Conservation (phyloP, 306 rosid species). For the barrel medic (Medicago truncatula) region DNA sequence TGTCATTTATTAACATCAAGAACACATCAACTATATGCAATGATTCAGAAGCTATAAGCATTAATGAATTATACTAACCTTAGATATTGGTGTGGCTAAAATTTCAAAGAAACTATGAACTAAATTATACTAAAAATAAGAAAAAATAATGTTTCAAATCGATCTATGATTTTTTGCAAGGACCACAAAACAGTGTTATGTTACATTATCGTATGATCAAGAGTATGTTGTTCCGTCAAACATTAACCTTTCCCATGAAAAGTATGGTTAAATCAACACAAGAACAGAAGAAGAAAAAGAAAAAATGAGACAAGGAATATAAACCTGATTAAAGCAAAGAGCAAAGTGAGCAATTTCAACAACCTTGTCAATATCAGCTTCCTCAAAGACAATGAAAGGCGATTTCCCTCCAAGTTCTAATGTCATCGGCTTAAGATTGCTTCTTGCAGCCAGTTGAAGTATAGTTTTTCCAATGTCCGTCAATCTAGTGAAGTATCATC, state of each 20-base stretch:
- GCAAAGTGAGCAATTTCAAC: slow-evolving; percentile 94
- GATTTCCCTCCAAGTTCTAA: slow-evolving; percentile 97
- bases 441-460: slow-evolving; percentile 78
- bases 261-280: neutral
- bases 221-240: slow-evolving; percentile 18
- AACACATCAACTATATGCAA: no score
- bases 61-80: no score
- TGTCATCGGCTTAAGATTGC: slow-evolving; percentile 90
- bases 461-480: slow-evolving; percentile 74
- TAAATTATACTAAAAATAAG: no score
- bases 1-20: no score
- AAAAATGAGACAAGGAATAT: neutral
- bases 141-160: slow-evolving; percentile 60
- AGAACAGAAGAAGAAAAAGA: no score
- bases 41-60: no score
- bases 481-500: slow-evolving; percentile 94
- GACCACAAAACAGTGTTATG: slow-evolving; percentile 26
- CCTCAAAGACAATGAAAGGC: slow-evolving; percentile 86
- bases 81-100: no score
- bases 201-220: slow-evolving; percentile 14
- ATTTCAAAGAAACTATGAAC: no score
- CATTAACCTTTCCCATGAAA: neutral
- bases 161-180: slow-evolving; percentile 55
- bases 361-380: slow-evolving; percentile 80
- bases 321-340: slow-evolving; percentile 88